Conservation (phyloP, 169 alveolate genomes). For the Plasmodium cynomolgi region DNA sequence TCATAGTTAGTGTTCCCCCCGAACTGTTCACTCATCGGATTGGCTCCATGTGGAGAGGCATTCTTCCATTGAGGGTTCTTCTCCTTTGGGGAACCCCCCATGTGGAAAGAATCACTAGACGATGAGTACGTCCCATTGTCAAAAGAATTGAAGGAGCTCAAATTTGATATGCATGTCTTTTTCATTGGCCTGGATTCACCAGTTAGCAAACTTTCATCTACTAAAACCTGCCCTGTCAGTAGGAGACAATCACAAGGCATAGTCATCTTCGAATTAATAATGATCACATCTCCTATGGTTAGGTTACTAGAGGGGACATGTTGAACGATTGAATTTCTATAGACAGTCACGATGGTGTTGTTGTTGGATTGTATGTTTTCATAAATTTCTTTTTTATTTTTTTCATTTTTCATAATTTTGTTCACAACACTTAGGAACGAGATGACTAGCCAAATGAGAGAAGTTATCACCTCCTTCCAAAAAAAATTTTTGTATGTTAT, state of each 20-base stretch:
- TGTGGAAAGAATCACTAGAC: background rate
- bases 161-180: constrained; percentile 81
- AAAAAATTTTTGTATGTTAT: constrained; percentile 81
- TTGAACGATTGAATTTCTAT: constrained; percentile 81
- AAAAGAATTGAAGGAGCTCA: constrained; percentile 62
- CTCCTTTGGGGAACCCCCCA: background rate
- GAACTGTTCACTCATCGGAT: background rate
- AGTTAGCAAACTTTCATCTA: constrained; percentile 90
- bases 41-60: background rate
- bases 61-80: background rate
- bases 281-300: constrained; percentile 87
- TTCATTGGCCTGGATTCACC: constrained; percentile 91
- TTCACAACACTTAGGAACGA: constrained; percentile 78
- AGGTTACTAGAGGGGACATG: constrained; percentile 80
- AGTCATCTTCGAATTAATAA: constrained; percentile 79
- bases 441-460: constrained; percentile 83
- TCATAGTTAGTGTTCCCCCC: background rate
- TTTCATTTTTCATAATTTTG: constrained; percentile 81
- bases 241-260: constrained; percentile 91
- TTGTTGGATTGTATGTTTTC: constrained; percentile 76
- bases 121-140: background rate
- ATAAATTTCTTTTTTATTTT: constrained; percentile 83
- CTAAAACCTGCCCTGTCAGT: constrained; percentile 86
- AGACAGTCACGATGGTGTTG: constrained; percentile 78
- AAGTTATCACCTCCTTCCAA: constrained; percentile 85